Base-by-base conservation (phyloP, 179 eudicot genomes). In the Vitellaria paradoxa region DNA sequence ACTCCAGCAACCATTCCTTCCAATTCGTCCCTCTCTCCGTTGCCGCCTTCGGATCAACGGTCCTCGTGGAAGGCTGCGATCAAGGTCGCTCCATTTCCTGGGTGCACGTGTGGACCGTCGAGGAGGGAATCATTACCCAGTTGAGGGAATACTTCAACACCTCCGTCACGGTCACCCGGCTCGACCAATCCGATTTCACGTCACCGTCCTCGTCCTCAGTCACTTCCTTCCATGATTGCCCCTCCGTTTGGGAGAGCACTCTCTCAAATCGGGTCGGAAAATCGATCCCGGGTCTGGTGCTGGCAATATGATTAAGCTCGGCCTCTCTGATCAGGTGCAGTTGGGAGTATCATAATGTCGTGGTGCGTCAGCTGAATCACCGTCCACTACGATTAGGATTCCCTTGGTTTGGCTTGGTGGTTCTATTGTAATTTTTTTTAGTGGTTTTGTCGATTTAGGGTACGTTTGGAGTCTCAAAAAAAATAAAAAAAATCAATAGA, bases 101-200 rank as follows among this genome's bases (percentile, higher is more conserved):
- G 98, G 88, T 92, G 0, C 98, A 94, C 82, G 98, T 96, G 45
- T 92, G 94, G 98, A 94, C 98, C 67, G 91, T 94, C 46, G 24
- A 86, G 4, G 85, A 89, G 88, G 98, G 97, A 89, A 77, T 90
- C 81, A 90, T 93, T 11, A 90, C 98, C 26, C 94, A 92, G 85
- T 92, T 94, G 0, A 76, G 89, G 21, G 98, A 94, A 85, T 94
- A 94, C 67, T 87, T 94, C 80, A 94, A 94, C 78, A 94, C 97
- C 3, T 91, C 97, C 45, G 89, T 94, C 20, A 91, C 96, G 8
- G 96, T 94, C 40, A 94, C 97, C 20, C 84, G 91, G 0, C 66
- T 94, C 49, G 90, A 85, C 37, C 63, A 68, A 55, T 67, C 81
- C 20, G 78, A 53, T 17, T 56, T 76, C 53, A 3, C 65, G 0